Base-by-base conservation (phyloP, 495 filamentous ascomycete genomes). In the Aspergillus saccharolyticus region DNA sequence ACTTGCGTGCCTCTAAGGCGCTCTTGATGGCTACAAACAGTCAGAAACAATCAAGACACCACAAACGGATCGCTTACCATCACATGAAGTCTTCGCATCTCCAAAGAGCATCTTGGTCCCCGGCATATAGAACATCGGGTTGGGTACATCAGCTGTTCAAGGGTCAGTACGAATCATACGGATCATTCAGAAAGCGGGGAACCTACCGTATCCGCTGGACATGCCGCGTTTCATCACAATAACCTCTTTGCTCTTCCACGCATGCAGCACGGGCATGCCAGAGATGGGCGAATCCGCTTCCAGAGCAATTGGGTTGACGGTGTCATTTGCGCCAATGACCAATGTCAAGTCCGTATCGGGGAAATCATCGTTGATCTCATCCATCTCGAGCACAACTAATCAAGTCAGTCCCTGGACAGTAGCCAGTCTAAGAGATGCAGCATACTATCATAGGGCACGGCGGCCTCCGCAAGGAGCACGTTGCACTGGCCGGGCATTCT, bases 321-420 rank as follows among this genome's bases (percentile, higher is more conserved):
- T 91, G 60, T 93, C 89, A 62, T 93, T 93, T 12, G 89, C 89
- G 4, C 89, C 89, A 61, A 93, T 93, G 10, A 93, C 88, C 2
- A 93, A 79, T 7, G 88, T 89, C n/a, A 93, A 79, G 61, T 91
- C 89, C 0, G 89, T 91, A 42, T 90, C 86, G 39, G 74, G 63
- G 70, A 93, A 93, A 67, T 91, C 89, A 50, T 93, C 89, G 70
- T 93, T 93, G 72, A 93, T 91, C 70, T 93, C 89, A 67, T 91
- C 89, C 89, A 91, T 91, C 73, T 93, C 89, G 17, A 90, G 76
- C 33, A 91, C 88, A 49, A 90, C 72, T 78, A 12, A 21, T 9
- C 70, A 44, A 73, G 65, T 61, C 53, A 54, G 20, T 49, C 6
- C 3, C 46, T 51, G 30, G 5, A 15, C n/a, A 39, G 4, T 14